Evolutionary conservation across 1,139 yeast species (phyloP), one percentile per base, ranked within the genome.

Genomic region (Scheffersomyces stambukii): DNA sequence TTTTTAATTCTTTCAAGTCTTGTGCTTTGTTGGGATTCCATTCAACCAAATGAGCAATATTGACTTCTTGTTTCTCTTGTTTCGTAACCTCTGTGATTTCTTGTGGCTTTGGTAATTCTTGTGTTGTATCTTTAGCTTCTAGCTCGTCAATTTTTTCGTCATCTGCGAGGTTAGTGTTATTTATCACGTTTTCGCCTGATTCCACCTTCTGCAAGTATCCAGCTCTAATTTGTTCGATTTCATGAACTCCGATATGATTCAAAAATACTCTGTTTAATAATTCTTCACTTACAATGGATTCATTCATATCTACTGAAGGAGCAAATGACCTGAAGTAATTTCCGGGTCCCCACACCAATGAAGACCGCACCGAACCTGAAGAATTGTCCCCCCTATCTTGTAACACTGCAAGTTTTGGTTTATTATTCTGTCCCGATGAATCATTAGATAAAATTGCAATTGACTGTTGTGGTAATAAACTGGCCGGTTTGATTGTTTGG

Each of bases 201-300:
- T 9, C 14, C 25, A 13, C 15, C 20, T 8, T 29, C 35, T 8
- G 11, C 16, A 52, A 39, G 36, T 46, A 61, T 13, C 43, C 42
- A n/a, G 45, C 43, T 34, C 57, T 64, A 24, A 60, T 57, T 13
- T 63, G 56, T n/a, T 54, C 53, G 17, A 78, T 54, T 32, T 75
- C 66, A 27, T 64, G 61, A 30, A 67, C 66, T 0, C 93, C 93
- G 26, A 80, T 63, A 49, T 77, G 86, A 42, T 81, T 85, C 35
- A 78, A 68, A 96, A 96, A 89, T 6, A 84, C 73, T 14, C 76
- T 64, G 2, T 81, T 77, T 36, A 81, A 80, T 36, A 78, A 72
- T 9, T 70, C 70, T 13, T 74, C 73, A 14, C 81, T 73, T 6
- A 86, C 63, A 6, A 85, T 80, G 3, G 83, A 67, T 16, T 77